Evolutionary conservation across 345 rosid species (phyloP).

Genomic region (Eucalyptus urophylla): DNA sequence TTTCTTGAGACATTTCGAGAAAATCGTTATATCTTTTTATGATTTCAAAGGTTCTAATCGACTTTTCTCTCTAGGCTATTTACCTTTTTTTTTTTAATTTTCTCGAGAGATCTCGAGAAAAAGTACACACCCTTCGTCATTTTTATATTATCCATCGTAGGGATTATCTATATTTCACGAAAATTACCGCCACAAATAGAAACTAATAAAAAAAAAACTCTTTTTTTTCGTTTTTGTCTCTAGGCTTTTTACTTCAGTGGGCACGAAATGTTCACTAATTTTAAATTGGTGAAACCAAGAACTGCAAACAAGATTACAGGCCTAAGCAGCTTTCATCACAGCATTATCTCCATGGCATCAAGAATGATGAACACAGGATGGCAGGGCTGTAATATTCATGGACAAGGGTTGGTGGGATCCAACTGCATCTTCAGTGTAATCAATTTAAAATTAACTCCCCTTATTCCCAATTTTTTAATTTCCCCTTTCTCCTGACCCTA

Average conservation of each 20-base stretch:
- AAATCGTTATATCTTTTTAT: rapidly evolving
- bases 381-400: neutral
- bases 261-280: neutral
- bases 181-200: neutral
- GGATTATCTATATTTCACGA: rapidly evolving
- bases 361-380: neutral
- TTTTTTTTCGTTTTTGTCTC: no score
- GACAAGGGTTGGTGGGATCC: neutral
- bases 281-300: neutral
- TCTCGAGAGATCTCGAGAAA: neutral
- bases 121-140: neutral
- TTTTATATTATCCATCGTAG: neutral
- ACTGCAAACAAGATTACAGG: neutral
- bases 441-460: neutral
- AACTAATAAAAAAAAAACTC: no score
- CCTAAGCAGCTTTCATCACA: neutral
- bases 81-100: no score
- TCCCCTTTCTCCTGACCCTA: neutral
- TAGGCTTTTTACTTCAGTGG: neutral
- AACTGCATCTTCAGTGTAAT: neutral
- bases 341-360: neutral
- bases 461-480: neutral
- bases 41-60: neutral
- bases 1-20: rapidly evolving
- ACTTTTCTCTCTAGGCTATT: neutral